Conservation (phyloP, 345 rosid species). For the Raphanus raphanistrum region DNA sequence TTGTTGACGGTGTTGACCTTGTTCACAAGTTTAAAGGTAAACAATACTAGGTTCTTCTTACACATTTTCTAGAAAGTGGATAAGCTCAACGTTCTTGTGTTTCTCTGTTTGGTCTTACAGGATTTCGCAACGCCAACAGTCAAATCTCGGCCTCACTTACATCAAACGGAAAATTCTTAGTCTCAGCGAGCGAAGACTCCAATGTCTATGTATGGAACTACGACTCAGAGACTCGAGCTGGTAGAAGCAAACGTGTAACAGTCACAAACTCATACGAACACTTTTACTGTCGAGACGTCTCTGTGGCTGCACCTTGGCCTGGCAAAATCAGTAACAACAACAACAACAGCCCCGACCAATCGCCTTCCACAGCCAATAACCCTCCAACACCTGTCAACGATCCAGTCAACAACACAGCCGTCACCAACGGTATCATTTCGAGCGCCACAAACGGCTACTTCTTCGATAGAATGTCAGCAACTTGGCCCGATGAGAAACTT, state of each 20-base stretch:
- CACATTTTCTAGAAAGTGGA: not conserved
- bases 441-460: conserved; percentile 81
- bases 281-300: conserved; percentile 86
- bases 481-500: conserved; percentile 93
- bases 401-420: too few species aligned
- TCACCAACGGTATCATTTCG: conserved; percentile 72
- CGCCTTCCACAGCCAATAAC: conserved; percentile 57
- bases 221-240: conserved; percentile 71
- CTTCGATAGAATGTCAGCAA: conserved; percentile 82
- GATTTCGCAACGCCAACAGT: conserved; percentile 84
- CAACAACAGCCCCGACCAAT: conserved; percentile 46
- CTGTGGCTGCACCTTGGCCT: conserved; percentile 86
- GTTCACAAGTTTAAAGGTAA: conserved; percentile 94
- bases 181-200: conserved; percentile 95
- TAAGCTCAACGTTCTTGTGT: not conserved
- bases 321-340: conserved; percentile 52
- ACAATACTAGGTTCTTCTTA: not conserved
- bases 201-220: conserved; percentile 88
- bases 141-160: conserved; percentile 84
- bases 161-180: conserved; percentile 69
- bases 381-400: conserved; percentile 82
- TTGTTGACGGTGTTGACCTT: conserved; percentile 73
- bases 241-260: conserved; percentile 73
- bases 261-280: conserved; percentile 73
- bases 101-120: conserved; percentile 42